Evolutionary conservation across 192 early-diverging fungal genomes (phyloP), one percentile per base, ranked within the genome.

Genomic region (Rhizoclosmatium sp.): DNA sequence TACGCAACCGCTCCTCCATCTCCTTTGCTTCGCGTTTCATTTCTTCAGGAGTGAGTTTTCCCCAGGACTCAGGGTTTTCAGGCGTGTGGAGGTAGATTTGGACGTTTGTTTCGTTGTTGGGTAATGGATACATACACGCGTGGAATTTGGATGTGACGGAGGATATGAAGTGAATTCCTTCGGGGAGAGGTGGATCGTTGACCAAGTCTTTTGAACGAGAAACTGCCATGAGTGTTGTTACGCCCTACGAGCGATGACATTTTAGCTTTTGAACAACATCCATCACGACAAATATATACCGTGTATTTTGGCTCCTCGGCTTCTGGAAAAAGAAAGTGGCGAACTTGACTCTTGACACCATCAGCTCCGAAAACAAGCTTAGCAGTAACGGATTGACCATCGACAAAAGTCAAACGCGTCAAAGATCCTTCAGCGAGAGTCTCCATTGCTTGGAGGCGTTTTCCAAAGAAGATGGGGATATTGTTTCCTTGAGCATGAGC

Each of bases 171-270:
- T 82, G 83, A 54, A 85, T 85, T 9, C 84, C 84, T 3, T 75
- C 45, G 3, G 31, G 72, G 7, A 41, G 21, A 12, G 51, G 51
- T 41, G 51, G 54, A n/a, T 41, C 40, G 10, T 67, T n/a, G 75
- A 85, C 78, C 21, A 54, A 54, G 16, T 54, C 5, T 54, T 7
- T 16, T 16, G 51, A 54, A 12, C 45, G 49, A n/a, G 84, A 82
- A 10, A 69, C 80, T 82, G 82, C 84, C 84, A 85, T 85, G 4
- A 85, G 72, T 16, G 85, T 87, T n/a, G 84, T 86, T 10, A 85
- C 81, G 3, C 84, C 84, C 31, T 81, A 86, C 5, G 1, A 54
- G 0, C 5, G 16, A 54, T 54, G 16, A 54, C 16, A 54, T 12
- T 7, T 54, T 54, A 7, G 5, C 1, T 54, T 7, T 1, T 7